Base-by-base conservation (phyloP, 2,329 filamentous ascomycete genomes). In the Clarireedia monteithiana region DNA sequence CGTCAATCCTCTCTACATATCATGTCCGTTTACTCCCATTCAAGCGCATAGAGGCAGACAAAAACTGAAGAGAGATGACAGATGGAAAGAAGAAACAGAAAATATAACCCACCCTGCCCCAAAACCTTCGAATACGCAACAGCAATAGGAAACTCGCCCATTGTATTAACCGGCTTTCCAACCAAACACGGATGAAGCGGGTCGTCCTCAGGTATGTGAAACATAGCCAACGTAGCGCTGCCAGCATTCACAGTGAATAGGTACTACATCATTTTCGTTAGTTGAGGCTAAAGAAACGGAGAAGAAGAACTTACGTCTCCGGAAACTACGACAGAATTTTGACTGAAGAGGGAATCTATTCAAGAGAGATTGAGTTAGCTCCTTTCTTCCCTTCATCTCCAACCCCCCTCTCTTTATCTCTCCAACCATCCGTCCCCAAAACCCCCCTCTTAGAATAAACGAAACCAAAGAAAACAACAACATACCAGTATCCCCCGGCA, bases 201-300 rank as follows among this genome's bases (percentile, higher is more conserved):
- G 58, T 80, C 66, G 0, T 58, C 47, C 0, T 58, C 23, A 10
- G 72, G 66, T 57, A 81, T 78, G 4, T 61, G 46, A 30, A 82
- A 73, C 73, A 80, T 75, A 55, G 72, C 71, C 2, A 82, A 57
- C 0, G 74, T 76, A 63, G 80, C 78, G 26, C 75, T 78, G 3
- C 78, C 78, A 0, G 77, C 66, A 51, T 80, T 80, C 48, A 82
- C 77, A 1, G 77, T 77, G 60, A 84, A 82, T 1, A 84, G 59
- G 56, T 72, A 67, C 78, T 81, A 44, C 44, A 30, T 34, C 14
- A 30, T 44, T n/a, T 10, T 15, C 15, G 15, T 36, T 34, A n/a
- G 47, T 7, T 17, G 15, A 23, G 4, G 17, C 3, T 1, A n/a
- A n/a, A 50, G 36, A 20, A 17, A 20, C 2, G 12, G 12, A 4